Evolutionary conservation across 129 eudicot species (phyloP).

Genomic region (Arctium minus): DNA sequence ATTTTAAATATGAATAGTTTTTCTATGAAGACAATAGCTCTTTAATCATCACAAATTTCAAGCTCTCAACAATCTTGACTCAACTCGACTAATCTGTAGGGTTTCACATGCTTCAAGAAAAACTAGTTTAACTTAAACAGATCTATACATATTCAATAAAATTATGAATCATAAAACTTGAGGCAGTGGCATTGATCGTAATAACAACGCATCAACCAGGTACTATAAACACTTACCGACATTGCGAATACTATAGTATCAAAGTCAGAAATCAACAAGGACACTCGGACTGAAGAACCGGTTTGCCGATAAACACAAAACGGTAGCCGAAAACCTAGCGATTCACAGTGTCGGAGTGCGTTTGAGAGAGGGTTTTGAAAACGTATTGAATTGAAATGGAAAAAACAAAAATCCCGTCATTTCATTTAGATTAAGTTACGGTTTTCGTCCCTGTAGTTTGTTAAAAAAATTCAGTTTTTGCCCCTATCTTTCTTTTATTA

Average conservation of each 20-base stretch:
- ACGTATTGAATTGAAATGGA: slow-evolving; percentile 2
- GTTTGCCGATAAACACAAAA: slow-evolving; percentile 1
- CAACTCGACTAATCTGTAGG: background rate
- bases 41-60: background rate
- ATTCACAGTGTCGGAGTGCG: background rate
- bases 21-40: background rate
- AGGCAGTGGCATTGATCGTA: slow-evolving; percentile 2
- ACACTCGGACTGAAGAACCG: background rate
- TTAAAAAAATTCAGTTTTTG: background rate
- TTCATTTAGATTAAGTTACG: background rate
- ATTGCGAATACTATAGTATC: background rate
- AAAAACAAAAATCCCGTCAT: background rate
- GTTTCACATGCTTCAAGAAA: background rate
- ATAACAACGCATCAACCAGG: background rate
- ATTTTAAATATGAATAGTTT: background rate
- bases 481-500: background rate
- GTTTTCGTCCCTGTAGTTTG: background rate
- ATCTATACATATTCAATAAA: background rate
- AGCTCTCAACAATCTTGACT: background rate
- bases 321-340: slow-evolving; percentile 23
- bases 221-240: slow-evolving; percentile 17
- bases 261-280: background rate
- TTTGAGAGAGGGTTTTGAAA: slow-evolving; percentile 10
- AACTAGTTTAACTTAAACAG: background rate
- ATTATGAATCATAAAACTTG: background rate